Percentiles rank a stretch among this genome's conserved stretches.
Conservation (phyloP, 2,329 filamentous ascomycete species). For the Curvularia eragrostidis region DNA sequence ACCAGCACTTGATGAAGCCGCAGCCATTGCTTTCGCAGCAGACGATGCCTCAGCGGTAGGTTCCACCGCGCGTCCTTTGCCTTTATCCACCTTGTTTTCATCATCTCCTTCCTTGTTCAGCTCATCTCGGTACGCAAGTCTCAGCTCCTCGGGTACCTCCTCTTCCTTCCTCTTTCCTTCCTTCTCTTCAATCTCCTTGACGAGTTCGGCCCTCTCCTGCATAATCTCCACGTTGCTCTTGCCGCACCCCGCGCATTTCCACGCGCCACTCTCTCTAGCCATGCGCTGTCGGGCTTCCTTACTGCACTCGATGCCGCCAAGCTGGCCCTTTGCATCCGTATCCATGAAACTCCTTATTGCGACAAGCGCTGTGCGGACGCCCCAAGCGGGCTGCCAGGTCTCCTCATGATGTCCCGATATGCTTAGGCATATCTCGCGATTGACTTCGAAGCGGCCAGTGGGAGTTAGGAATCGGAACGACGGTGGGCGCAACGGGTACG, state of each 20-base stretch:
- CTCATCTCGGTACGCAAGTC: slow-evolving; percentile 77
- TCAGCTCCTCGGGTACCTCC: slow-evolving; percentile 61
- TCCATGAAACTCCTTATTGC: slow-evolving; percentile 91
- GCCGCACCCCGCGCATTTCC: slow-evolving; percentile 73
- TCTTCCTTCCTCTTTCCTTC: slow-evolving; percentile 53
- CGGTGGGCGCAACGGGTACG: slow-evolving; percentile 90
- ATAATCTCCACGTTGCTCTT: slow-evolving; percentile 78
- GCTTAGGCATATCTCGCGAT: slow-evolving; percentile 93
- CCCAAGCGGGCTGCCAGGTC: slow-evolving; percentile 99
- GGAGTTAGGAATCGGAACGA: slow-evolving; percentile 96
- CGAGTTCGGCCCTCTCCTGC: slow-evolving; percentile 68
- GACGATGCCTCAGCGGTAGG: neutral
- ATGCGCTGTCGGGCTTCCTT: slow-evolving; percentile 69
- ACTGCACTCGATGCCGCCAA: slow-evolving; percentile 84
- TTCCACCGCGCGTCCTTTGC: slow-evolving; percentile 28
- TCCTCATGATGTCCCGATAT: slow-evolving; percentile 97
- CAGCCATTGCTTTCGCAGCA: slow-evolving; percentile 13
- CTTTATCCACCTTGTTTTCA: slow-evolving; percentile 29
- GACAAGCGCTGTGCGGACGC: slow-evolving; percentile 83
- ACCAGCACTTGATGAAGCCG: neutral
- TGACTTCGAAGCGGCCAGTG: slow-evolving; percentile 90
- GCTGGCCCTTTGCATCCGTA: slow-evolving; percentile 82
- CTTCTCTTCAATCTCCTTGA: slow-evolving; percentile 54
- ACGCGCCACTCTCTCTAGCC: slow-evolving; percentile 70
- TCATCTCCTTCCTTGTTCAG: slow-evolving; percentile 55